These are phyloP conservation scores for Leishmania major DNA, from an alignment of 208 protist species.

Conservation along the genomic window DNA sequence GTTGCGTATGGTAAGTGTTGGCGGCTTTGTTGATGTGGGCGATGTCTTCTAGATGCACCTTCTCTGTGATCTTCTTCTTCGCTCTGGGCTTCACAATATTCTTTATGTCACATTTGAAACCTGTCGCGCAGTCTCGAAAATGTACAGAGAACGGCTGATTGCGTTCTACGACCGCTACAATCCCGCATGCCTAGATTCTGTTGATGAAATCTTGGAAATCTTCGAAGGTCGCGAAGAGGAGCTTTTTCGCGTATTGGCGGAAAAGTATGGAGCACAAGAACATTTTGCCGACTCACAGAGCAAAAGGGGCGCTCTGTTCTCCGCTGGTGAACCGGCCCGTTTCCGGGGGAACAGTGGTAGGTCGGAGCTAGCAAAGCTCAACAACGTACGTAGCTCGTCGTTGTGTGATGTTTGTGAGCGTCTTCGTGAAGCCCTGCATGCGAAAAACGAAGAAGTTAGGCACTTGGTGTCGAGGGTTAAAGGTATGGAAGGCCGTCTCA, in stretches of 20 bases:
- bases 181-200: slow-evolving; percentile 27
- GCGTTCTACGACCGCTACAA: slow-evolving; percentile 19
- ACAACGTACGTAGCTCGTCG: background rate
- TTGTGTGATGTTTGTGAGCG: background rate
- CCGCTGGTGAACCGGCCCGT: background rate
- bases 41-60: too few species aligned
- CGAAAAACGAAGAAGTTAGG: background rate
- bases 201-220: slow-evolving; percentile 36
- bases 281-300: background rate
- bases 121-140: background rate
- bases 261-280: slow-evolving; percentile 16
- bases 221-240: slow-evolving; percentile 26
- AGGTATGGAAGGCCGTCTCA: background rate
- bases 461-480: background rate
- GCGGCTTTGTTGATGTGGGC: too few species aligned
- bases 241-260: slow-evolving; percentile 26
- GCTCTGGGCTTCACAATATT: too few species aligned
- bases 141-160: slow-evolving; percentile 10
- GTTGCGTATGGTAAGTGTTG: too few species aligned
- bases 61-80: too few species aligned
- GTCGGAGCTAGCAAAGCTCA: background rate
- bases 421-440: background rate
- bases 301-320: background rate
- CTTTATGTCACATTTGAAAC: too few species aligned
- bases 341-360: background rate